Conservation (phyloP, 345 rosid species). For the Dimocarpus longan region DNA sequence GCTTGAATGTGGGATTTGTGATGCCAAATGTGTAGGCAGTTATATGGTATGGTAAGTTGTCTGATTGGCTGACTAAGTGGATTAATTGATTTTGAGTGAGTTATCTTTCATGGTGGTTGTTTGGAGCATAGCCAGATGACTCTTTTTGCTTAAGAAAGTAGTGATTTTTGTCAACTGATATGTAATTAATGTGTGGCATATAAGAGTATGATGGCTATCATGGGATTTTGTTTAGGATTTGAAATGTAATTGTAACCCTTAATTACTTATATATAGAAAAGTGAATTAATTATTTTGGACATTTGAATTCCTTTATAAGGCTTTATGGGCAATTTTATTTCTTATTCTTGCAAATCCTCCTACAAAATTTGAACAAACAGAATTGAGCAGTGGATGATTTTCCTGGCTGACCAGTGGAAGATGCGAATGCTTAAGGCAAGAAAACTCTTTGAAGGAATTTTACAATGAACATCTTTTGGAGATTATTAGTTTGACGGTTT, state of each 20-base stretch:
- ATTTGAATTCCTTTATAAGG: too few species aligned
- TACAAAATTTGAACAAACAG: too few species aligned
- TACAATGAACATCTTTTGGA: too few species aligned
- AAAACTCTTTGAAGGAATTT: constrained; percentile 1
- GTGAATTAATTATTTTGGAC: too few species aligned
- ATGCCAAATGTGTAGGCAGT: neutral
- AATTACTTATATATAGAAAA: neutral
- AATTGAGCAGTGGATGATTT: too few species aligned
- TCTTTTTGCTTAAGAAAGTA: too few species aligned
- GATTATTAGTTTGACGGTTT: too few species aligned
- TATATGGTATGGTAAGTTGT: neutral
- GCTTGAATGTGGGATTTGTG: neutral
- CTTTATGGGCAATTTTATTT: too few species aligned
- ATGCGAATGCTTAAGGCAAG: neutral
- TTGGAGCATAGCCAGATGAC: neutral
- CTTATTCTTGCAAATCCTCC: too few species aligned
- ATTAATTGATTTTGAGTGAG: neutral
- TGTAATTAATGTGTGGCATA: neutral
- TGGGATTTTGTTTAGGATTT: neutral
- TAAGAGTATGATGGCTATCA: neutral
- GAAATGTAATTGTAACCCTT: neutral
- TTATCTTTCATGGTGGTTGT: neutral
- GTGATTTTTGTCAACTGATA: neutral
- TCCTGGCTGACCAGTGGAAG: neutral
- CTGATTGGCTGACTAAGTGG: neutral